Conservation (phyloP, 2,329 filamentous ascomycete species). For the Penicillium sclerotigenum region DNA sequence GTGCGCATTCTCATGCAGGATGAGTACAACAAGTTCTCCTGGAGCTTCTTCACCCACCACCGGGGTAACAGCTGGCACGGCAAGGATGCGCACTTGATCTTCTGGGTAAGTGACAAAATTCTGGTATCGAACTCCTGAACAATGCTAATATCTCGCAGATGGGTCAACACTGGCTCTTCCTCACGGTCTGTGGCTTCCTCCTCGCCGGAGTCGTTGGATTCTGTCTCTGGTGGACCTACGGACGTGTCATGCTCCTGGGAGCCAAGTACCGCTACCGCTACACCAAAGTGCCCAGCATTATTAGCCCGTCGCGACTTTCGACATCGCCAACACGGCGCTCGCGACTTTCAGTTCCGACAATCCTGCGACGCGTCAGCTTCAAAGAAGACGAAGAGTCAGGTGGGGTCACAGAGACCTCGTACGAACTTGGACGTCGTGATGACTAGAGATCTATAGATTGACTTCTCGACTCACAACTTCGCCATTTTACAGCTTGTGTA, state of each 20-base stretch:
- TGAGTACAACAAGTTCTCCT: constrained; percentile 65
- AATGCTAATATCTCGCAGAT: constrained; percentile 38
- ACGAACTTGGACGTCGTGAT: constrained; percentile 37
- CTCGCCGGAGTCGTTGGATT: constrained; percentile 49
- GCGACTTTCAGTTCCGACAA: constrained; percentile 34
- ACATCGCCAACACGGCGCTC: constrained; percentile 36
- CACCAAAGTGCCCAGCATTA: constrained; percentile 29
- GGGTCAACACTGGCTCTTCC: constrained; percentile 55
- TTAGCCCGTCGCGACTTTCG: constrained; percentile 26
- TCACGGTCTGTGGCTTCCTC: constrained; percentile 52
- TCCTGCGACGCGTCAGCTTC: constrained; percentile 39
- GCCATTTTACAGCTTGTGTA: constrained; percentile 8
- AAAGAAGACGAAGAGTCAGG: constrained; percentile 42
- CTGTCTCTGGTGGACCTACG: constrained; percentile 51
- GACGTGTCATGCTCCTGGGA: constrained; percentile 44
- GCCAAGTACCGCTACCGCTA: constrained; percentile 42
- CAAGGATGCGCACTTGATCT: constrained; percentile 61
- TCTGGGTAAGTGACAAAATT: constrained; percentile 51
- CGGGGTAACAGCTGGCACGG: constrained; percentile 65
- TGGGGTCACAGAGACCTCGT: constrained; percentile 35
- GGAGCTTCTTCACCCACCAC: constrained; percentile 70
- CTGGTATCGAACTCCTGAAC: background rate
- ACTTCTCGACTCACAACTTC: constrained; percentile 4
- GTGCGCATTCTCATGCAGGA: constrained; percentile 67
- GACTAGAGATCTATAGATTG: constrained; percentile 24